Base-by-base conservation (phyloP, 345 rosid species). In the Salix arbutifolia region DNA sequence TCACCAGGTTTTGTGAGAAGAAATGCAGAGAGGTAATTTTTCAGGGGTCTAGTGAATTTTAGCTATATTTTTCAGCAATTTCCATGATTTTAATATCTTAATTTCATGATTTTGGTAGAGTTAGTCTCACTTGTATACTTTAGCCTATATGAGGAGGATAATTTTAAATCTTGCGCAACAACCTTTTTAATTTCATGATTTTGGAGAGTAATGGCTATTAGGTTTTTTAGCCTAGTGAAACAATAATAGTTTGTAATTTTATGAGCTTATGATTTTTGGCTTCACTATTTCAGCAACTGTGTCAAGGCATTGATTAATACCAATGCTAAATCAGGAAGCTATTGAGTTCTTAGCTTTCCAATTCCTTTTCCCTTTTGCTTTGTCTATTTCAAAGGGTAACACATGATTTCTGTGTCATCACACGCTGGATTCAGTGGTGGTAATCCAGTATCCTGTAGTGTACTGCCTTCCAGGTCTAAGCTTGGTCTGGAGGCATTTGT, bases 1-100 rank as follows among this genome's bases (percentile, higher is more conserved):
- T 74, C 31, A 60, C 70, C 37, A 78, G 64, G 38, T 81, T 81
- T 74, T 81, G 84, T 70, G 80, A 81, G 44, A 74, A 66, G 65
- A 74, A 61, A 64, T 81, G 84, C 56, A n/a, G 78, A 44, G 81
- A 81, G 81, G 84, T 81, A 74, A 4, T 65, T 30, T 70, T 78
- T 37, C 67, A 23, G 19, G 11, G 12, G 61, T 7, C 70, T 74
- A 8, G 64, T 10, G 4, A 19, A 48, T 28, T 70, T 44, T 72
- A 52, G 18, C 44, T 2, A 53, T 46, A 33, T 28, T 65, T 23
- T 78, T 10, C 26, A 23, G 64, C 64, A 23, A 23, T 23, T n/a
- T 58, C 64, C 64, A 58, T 25, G 28, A 23, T n/a, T 58, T 58
- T 23, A n/a, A 58, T 4, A 10, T n/a, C 10, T 23, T n/a, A 23